Percentiles rank a stretch among this genome's conserved stretches.
phyloP scores from a whole-genome alignment of 352 stramenopile species.

The Globisporangium mamillatum region DNA sequence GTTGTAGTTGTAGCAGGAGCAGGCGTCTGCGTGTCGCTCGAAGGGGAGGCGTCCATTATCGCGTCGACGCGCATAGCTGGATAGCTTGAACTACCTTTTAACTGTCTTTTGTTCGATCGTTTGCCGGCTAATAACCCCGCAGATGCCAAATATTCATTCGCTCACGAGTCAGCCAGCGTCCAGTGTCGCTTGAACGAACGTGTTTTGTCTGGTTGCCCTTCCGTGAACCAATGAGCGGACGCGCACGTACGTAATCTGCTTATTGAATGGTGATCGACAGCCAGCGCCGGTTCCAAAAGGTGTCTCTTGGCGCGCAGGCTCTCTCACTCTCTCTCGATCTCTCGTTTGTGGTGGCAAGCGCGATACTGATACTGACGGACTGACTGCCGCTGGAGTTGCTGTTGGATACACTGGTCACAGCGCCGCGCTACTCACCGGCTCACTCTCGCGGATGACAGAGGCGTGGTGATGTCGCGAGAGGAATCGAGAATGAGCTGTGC shows the following conservation, averaged over 20 bases:
- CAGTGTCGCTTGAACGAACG: not conserved
- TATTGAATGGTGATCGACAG: not conserved
- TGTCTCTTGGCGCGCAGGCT: not conserved
- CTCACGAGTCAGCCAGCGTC: not conserved
- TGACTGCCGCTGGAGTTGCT: too few relatives aligned
- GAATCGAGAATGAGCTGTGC: too few relatives aligned
- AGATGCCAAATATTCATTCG: not conserved
- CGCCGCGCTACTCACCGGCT: too few relatives aligned
- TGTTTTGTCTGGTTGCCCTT: not conserved
- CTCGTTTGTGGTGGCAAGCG: too few relatives aligned
- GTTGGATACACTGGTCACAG: too few relatives aligned
- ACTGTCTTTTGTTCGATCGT: not conserved
- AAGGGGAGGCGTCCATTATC: not conserved
- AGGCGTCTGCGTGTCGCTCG: not conserved
- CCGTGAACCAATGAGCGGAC: not conserved
- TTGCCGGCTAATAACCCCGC: not conserved
- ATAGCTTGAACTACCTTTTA: not conserved
- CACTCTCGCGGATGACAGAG: too few relatives aligned
- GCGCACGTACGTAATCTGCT: not conserved
- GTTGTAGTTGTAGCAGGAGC: not conserved
- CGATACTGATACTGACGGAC: too few relatives aligned
- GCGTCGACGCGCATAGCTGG: not conserved
- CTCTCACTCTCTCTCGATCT: not conserved
- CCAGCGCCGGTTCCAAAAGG: not conserved
- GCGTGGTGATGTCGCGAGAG: too few relatives aligned